Conservation (phyloP, 2,329 filamentous ascomycete species). For the Claviceps pazoutovae region DNA sequence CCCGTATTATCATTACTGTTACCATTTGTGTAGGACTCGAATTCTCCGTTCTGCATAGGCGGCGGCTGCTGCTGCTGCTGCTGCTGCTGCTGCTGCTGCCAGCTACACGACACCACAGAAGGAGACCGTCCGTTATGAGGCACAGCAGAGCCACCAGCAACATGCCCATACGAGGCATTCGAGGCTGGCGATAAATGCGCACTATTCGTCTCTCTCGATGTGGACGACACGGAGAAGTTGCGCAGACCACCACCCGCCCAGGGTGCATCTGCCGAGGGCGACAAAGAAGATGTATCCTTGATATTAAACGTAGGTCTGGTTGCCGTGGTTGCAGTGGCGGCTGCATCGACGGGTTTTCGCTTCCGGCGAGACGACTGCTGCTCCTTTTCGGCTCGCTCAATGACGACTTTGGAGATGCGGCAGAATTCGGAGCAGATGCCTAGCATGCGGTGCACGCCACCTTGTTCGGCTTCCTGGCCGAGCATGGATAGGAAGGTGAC, state of each 20-base stretch:
- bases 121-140: conserved; percentile 29
- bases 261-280: conserved; percentile 2
- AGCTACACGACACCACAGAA: conserved; percentile 25
- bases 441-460: conserved; percentile 86
- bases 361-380: conserved; percentile 68
- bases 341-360: conserved; percentile 41
- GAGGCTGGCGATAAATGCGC: conserved; percentile 16
- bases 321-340: conserved; percentile 6
- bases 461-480: conserved; percentile 77
- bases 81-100: conserved; percentile 16
- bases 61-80: conserved; percentile 33
- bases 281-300: not conserved
- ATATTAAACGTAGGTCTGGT: not conserved
- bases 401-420: conserved; percentile 76
- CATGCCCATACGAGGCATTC: conserved; percentile 12
- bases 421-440: conserved; percentile 93
- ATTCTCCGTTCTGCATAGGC: conserved; percentile 23
- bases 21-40: conserved; percentile 24
- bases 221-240: conserved; percentile 2
- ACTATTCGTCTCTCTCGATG: conserved; percentile 6
- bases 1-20: not conserved
- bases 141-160: conserved; percentile 14
- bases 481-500: conserved; percentile 85
- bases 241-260: conserved; percentile 3
- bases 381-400: conserved; percentile 85